Evolutionary conservation across 2,329 filamentous ascomycete genomes (phyloP).

Genomic region (Botrytis fragariae): DNA sequence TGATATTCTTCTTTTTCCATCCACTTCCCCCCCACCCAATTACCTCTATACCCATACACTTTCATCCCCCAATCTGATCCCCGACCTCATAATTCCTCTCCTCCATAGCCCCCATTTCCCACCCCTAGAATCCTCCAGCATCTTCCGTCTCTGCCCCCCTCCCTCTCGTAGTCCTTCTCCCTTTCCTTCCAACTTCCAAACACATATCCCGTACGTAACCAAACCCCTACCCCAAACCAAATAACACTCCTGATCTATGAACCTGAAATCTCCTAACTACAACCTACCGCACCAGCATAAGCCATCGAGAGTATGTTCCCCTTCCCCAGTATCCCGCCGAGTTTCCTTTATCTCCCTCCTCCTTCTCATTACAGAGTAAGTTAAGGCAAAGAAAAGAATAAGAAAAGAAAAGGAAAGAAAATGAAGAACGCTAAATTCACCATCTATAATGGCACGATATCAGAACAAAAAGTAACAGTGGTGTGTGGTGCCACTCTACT

Average conservation of each 20-base stretch:
- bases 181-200: too few species aligned
- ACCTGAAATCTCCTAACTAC: accelerated
- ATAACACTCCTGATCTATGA: background rate
- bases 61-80: too few species aligned
- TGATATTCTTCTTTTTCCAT: background rate
- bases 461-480: too few species aligned
- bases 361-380: background rate
- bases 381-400: background rate
- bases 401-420: background rate
- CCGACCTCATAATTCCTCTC: too few species aligned
- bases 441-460: too few species aligned
- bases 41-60: background rate
- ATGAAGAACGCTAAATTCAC: background rate
- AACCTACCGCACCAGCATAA: background rate
- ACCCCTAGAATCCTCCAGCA: too few species aligned
- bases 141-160: too few species aligned
- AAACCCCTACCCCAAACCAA: background rate
- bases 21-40: too few species aligned
- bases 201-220: too few species aligned
- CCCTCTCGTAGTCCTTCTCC: too few species aligned
- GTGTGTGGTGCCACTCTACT: too few species aligned
- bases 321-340: background rate
- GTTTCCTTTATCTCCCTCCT: background rate
- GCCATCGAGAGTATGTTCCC: background rate
- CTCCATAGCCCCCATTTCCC: too few species aligned